A percentile compares a stretch with the other conserved stretches of the same genome.
These are phyloP conservation scores for Trametes coccinea DNA, from an alignment of 768 basidiomycete genomes.

Conservation along the genomic window DNA sequence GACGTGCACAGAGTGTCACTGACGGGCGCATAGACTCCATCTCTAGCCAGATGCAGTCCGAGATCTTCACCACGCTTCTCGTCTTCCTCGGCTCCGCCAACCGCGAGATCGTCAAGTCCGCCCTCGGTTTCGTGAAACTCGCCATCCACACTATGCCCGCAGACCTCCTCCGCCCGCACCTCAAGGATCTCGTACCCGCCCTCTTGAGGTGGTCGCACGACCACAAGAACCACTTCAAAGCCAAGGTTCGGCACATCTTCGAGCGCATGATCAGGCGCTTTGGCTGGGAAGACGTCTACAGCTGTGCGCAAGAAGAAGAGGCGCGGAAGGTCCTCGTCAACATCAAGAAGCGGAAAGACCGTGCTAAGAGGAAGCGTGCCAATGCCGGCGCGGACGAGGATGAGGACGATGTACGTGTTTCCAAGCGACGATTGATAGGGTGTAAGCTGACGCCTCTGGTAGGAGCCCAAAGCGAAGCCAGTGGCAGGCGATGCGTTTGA, in stretches of 20 bases:
- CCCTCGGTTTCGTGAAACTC: conserved; percentile 93
- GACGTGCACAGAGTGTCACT: neutral
- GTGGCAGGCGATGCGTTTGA: conserved; percentile 83
- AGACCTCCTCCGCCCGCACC: conserved; percentile 72
- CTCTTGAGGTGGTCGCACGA: conserved; percentile 93
- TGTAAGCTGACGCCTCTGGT: neutral
- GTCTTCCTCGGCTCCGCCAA: conserved; percentile 93
- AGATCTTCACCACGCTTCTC: conserved; percentile 82
- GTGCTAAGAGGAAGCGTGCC: conserved; percentile 87
- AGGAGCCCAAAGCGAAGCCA: conserved; percentile 44
- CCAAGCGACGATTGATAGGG: neutral
- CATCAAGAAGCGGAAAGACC: conserved; percentile 94
- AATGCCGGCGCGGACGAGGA: conserved; percentile 58
- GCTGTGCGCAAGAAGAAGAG: conserved; percentile 73
- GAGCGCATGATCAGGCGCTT: conserved; percentile 93
- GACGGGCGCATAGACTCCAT: conserved; percentile 55
- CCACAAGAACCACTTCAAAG: conserved; percentile 98
- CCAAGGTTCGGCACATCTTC: conserved; percentile 94
- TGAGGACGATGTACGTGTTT: conserved; percentile 31
- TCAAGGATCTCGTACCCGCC: conserved; percentile 77
- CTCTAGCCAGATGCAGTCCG: conserved; percentile 69
- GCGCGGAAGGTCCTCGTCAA: conserved; percentile 87
- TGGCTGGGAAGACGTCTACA: conserved; percentile 81
- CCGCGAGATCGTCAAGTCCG: conserved; percentile 97
- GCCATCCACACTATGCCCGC: conserved; percentile 81